Evolutionary conservation across 1,284 basidiomycete genomes (phyloP), one percentile per base, ranked within the genome.

Genomic region (Ceratobasidium sp.): DNA sequence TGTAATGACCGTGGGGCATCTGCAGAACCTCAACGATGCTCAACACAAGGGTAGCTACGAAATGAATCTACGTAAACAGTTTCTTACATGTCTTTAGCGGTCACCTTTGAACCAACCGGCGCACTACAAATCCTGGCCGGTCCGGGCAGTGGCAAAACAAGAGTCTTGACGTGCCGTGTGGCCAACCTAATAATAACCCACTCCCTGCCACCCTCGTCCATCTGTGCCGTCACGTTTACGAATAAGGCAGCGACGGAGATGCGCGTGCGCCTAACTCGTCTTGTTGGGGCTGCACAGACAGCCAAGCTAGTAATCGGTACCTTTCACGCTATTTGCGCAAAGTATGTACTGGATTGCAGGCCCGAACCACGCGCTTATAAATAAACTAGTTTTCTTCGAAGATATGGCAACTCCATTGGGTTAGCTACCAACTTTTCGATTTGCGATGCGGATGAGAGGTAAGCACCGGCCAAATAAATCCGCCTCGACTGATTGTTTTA

Each of bases 231-330:
- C 1, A 94, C 92, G 0, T 94, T 93, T 81, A 93, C 92, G 5
- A 95, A 95, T 84, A 95, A 96, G 82, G 94, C 95, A 2, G 94
- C 95, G 0, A 91, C 89, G 77, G 95, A 97, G 83, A 96, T 97
- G 95, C 87, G 88, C 75, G 85, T 88, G 76, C 86, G 95, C 1
- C 83, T 98, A 34, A 82, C 83, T 27, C 87, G 86, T 75, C 83
- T 96, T n/a, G 86, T 97, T 31, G 94, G 94, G 2, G 85, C 87
- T 56, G 82, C 87, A 27, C 80, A 81, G 7, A 91, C 90, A 0
- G 83, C 85, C 19, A 83, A 87, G 64, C 84, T 97, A 41, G 86
- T 90, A 9, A 82, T 88, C 24, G 88, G 87, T 81, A 96, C 94
- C 0, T 96, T 96, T 78, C 94, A 96, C 79, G 88, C 93, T 0